Conservation (phyloP, 352 stramenopile genomes). For the Phytopythium vexans region DNA sequence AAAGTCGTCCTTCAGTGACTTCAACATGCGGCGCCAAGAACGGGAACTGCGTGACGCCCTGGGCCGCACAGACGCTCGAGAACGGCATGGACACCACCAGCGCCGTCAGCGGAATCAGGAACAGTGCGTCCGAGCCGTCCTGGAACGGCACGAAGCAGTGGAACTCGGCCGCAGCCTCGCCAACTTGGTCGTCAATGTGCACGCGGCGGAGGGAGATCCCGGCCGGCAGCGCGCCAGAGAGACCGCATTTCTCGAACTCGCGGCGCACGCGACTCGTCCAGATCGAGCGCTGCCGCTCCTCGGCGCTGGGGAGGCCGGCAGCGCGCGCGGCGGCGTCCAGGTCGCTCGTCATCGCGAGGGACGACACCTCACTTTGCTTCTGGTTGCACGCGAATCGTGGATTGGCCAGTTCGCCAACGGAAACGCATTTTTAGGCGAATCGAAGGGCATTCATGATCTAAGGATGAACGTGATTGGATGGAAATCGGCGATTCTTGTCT, state of each 20-base stretch:
- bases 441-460: no score
- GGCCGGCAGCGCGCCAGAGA: conserved; percentile 14
- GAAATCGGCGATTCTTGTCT: no score
- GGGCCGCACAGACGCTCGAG: conserved; percentile 15
- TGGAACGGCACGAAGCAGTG: conserved; percentile 76
- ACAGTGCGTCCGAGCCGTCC: conserved; percentile 62
- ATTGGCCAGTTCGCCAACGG: no score
- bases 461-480: no score
- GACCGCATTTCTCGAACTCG: conserved; percentile 71
- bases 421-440: no score
- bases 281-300: conserved; percentile 57
- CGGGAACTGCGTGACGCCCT: conserved; percentile 49
- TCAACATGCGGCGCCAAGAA: conserved; percentile 52
- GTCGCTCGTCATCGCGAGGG: no score
- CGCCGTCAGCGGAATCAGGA: conserved; percentile 53
- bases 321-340: not conserved
- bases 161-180: conserved; percentile 54
- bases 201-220: conserved; percentile 48
- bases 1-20: conserved; percentile 42
- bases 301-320: no score
- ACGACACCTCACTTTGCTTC: no score
- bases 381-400: no score
- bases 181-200: conserved; percentile 41
- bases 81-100: conserved; percentile 64
- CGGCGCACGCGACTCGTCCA: conserved; percentile 69